Evolutionary conservation across 768 basidiomycete species (phyloP).

Genomic region (Suillus plorans): DNA sequence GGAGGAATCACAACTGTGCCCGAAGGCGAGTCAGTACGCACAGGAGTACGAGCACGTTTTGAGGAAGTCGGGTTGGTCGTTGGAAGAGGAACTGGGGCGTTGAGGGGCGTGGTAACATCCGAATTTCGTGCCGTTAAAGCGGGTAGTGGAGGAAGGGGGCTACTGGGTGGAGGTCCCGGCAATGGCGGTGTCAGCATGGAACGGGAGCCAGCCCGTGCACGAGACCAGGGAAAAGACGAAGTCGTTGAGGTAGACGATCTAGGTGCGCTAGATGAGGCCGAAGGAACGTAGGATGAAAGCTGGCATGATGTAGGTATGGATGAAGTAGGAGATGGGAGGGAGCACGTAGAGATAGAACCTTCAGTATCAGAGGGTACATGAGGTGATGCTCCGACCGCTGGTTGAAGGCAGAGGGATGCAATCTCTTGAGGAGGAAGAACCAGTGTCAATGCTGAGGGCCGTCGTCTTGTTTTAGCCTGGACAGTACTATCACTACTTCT

Average conservation of each 20-base stretch:
- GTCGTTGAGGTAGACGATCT: conserved; percentile 3
- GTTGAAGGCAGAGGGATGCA: conserved; percentile 11
- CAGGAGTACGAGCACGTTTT: conserved; percentile 25
- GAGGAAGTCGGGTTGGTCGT: conserved; percentile 16
- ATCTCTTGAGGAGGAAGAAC: conserved; percentile 12
- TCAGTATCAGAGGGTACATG: conserved; percentile 24
- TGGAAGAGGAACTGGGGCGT: neutral
- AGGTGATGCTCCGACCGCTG: conserved; percentile 21
- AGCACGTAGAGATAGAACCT: conserved; percentile 8
- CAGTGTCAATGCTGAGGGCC: conserved; percentile 15
- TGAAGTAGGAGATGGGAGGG: conserved; percentile 16
- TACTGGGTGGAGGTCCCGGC: conserved; percentile 27
- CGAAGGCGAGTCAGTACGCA: neutral
- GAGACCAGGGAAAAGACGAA: conserved; percentile 19
- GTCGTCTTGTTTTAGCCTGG: conserved; percentile 8
- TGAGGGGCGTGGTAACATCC: neutral
- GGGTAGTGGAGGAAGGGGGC: conserved; percentile 30
- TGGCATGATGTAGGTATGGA: conserved; percentile 4
- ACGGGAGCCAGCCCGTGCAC: conserved; percentile 25
- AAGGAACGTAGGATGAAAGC: conserved; percentile 7
- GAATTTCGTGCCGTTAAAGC: neutral
- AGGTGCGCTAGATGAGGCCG: conserved; percentile 1
- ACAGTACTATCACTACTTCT: conserved; percentile 3
- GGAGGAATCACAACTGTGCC: conserved; percentile 13
- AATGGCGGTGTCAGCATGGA: conserved; percentile 25